Evolutionary conservation across 306 rosid species (phyloP), one percentile per base, ranked within the genome.

Genomic region (Vachellia pachyceras): DNA sequence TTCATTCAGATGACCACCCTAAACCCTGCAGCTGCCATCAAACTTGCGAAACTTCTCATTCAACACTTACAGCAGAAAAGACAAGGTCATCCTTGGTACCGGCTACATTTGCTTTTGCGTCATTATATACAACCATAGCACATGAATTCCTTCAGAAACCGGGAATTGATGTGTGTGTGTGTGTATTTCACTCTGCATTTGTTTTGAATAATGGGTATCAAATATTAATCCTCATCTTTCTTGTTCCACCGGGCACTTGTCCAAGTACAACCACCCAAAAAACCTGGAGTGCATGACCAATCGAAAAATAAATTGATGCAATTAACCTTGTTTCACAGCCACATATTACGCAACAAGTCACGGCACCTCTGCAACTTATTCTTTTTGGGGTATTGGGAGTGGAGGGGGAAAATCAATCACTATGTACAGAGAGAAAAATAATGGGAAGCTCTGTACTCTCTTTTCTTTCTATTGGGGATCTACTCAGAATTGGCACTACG

Each of bases 401-500:
- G 0, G 49, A 22, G 22, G 25, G 3, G 18, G n/a, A 18, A 18
- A 54, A 61, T 80, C 79, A 75, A 78, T 84, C 84, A 84, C 46
- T 88, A 81, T 89, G 89, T 89, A 89, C 90, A 0, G 33, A 29
- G 33, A 29, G 2, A 74, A 25, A 60, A 78, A 80, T 72, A 73
- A 44, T 44, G 50, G 36, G 76, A 72, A 70, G 41, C 63, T 66
- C 60, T 49, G 39, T 23, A 47, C 65, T 29, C 22, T n/a, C n/a
- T 64, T 67, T 55, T 75, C 20, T 71, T 69, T 65, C 77, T 52
- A 82, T 82, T 58, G 79, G 79, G 68, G 63, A 68, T 89, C 80
- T 44, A 77, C 37, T 29, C 6, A 22, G 6, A 22, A 69, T 39
- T 10, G 63, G 57, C 82, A 80, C 50, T 66, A 72, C 73, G 72